phyloP scores from a whole-genome alignment of 176 grass and related monocot genomes.

The Puccinellia tenuiflora region DNA sequence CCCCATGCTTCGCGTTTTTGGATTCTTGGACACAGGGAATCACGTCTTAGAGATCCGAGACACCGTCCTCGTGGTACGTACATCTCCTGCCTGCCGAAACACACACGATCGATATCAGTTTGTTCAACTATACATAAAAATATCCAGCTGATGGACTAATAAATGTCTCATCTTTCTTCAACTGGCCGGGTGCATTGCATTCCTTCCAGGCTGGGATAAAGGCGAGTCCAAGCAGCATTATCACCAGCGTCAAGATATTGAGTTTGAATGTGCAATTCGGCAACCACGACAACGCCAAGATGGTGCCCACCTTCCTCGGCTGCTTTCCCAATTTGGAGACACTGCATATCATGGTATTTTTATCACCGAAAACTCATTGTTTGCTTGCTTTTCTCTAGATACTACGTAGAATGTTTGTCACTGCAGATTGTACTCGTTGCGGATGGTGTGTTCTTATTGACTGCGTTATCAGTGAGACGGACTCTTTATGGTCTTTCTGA shows the following conservation, averaged over 20 bases:
- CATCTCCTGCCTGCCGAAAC: neutral
- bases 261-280: neutral
- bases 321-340: constrained; percentile 10
- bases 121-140: neutral
- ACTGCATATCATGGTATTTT: neutral
- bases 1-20: neutral
- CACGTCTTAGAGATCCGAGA: neutral
- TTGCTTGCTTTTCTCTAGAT: too few species aligned
- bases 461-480: too few species aligned
- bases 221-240: neutral
- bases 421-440: too few species aligned
- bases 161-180: neutral
- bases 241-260: neutral
- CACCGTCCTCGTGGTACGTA: neutral
- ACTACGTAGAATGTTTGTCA: too few species aligned
- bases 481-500: too few species aligned
- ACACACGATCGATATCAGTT: neutral
- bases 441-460: too few species aligned
- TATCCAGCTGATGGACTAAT: neutral
- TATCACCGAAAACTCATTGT: too few species aligned
- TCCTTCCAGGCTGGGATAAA: neutral
- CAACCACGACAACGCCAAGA: neutral
- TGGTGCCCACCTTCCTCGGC: neutral
- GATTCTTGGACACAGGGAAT: neutral
- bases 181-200: neutral